Evolutionary conservation across 345 rosid genomes (phyloP).

Genomic region (Pelargonium nanum): DNA sequence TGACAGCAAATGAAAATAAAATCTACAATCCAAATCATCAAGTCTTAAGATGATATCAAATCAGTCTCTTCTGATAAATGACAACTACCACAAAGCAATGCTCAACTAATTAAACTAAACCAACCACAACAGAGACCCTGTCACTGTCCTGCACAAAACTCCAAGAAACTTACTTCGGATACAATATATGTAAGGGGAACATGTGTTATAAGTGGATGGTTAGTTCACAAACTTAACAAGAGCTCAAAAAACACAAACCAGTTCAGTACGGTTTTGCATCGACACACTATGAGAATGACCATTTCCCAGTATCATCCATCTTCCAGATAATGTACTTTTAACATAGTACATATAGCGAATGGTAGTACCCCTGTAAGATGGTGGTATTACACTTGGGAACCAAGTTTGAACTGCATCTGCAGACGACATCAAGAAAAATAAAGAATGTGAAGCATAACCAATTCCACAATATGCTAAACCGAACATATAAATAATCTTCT

Average conservation of each 20-base stretch:
- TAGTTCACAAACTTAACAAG: background rate
- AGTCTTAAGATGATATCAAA: background rate
- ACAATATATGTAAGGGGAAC: too few species aligned
- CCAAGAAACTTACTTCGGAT: too few species aligned
- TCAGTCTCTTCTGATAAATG: background rate
- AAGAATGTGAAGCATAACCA: background rate
- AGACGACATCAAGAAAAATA: constrained; percentile 12
- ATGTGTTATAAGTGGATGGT: too few species aligned
- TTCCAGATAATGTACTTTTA: constrained; percentile 45
- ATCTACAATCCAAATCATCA: background rate
- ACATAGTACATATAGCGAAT: constrained; percentile 80
- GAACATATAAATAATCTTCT: background rate
- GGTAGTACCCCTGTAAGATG: constrained; percentile 78
- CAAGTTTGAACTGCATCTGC: constrained; percentile 63
- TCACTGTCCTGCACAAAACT: background rate
- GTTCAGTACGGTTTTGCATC: constrained; percentile 35
- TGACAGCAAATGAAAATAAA: background rate
- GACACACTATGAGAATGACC: constrained; percentile 37
- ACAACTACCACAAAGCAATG: background rate
- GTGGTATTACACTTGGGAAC: constrained; percentile 71
- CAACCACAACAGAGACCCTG: background rate
- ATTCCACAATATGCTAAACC: background rate
- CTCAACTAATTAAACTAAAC: background rate
- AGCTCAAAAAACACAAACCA: constrained; percentile 45
- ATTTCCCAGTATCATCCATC: constrained; percentile 59